Conservation (phyloP, 108 stramenopile species). For the Fistulifera pelliculosa region DNA sequence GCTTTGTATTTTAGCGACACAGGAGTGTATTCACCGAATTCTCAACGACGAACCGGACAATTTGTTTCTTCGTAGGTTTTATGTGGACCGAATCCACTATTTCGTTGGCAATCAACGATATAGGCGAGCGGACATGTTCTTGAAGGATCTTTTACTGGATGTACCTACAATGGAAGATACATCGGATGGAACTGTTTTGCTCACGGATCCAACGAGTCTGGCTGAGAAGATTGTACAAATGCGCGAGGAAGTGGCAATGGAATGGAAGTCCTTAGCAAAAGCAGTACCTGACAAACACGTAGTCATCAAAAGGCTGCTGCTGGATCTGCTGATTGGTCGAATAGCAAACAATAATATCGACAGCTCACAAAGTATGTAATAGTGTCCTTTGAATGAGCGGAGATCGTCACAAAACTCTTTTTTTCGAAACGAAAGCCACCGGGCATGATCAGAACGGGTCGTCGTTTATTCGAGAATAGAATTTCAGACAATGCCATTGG, state of each 20-base stretch:
- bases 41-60: slow-evolving; percentile 24
- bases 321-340: slow-evolving; percentile 34
- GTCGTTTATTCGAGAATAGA: no score
- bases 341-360: no score
- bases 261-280: slow-evolving; percentile 44
- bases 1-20: slow-evolving; percentile 53
- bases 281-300: slow-evolving; percentile 40
- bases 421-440: no score
- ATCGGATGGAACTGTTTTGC: slow-evolving; percentile 11
- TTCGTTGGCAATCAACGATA: slow-evolving; percentile 57
- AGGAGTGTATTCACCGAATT: slow-evolving; percentile 65
- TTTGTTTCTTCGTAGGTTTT: slow-evolving; percentile 39
- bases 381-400: no score
- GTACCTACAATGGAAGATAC: slow-evolving; percentile 25
- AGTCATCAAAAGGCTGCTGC: slow-evolving; percentile 42
- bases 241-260: slow-evolving; percentile 46
- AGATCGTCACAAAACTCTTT: no score
- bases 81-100: slow-evolving; percentile 26
- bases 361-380: no score
- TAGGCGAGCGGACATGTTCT: slow-evolving; percentile 67
- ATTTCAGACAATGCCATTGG: no score
- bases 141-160: slow-evolving; percentile 45
- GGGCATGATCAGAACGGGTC: no score
- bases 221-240: slow-evolving; percentile 48
- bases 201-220: slow-evolving; percentile 50